These are phyloP conservation scores for Solanum sejunctum DNA, from an alignment of 257 asterid genomes.

Conservation along the genomic window DNA sequence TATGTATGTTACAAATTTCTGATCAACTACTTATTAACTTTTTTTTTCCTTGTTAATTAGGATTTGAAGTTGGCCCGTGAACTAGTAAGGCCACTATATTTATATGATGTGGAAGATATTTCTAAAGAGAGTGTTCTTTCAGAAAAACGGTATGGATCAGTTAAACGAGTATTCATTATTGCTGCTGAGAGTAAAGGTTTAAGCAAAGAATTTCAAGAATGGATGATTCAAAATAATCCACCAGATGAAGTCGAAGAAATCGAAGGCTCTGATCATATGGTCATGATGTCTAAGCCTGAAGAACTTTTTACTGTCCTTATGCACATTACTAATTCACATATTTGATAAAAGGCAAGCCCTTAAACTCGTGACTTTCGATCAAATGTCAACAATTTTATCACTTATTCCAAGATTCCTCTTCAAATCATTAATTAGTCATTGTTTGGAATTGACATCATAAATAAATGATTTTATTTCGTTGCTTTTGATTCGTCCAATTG, in stretches of 20 bases:
- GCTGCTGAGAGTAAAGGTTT: constrained; percentile 1
- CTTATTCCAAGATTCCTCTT: no score
- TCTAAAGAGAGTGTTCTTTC: constrained; percentile 1
- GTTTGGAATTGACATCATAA: no score
- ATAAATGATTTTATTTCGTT: neutral
- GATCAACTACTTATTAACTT: neutral
- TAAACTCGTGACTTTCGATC: no score
- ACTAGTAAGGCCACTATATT: neutral
- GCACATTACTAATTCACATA: neutral
- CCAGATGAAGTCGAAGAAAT: constrained; percentile 19
- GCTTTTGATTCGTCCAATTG: neutral
- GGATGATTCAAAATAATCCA: constrained; percentile 22
- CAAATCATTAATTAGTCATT: no score
- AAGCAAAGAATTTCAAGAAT: constrained; percentile 1
- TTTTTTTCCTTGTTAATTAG: neutral
- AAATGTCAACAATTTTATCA: no score
- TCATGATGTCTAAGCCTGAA: constrained; percentile 18
- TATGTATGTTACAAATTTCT: neutral
- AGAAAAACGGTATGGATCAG: constrained; percentile 6
- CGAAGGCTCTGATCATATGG: constrained; percentile 22
- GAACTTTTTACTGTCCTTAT: constrained; percentile 7
- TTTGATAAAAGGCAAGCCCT: no score
- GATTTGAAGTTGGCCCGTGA: constrained; percentile 20
- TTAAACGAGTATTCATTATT: constrained; percentile 9
- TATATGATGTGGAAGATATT: neutral